Conservation (phyloP, 768 basidiomycete species). For the Clitopilus hobsonii region DNA sequence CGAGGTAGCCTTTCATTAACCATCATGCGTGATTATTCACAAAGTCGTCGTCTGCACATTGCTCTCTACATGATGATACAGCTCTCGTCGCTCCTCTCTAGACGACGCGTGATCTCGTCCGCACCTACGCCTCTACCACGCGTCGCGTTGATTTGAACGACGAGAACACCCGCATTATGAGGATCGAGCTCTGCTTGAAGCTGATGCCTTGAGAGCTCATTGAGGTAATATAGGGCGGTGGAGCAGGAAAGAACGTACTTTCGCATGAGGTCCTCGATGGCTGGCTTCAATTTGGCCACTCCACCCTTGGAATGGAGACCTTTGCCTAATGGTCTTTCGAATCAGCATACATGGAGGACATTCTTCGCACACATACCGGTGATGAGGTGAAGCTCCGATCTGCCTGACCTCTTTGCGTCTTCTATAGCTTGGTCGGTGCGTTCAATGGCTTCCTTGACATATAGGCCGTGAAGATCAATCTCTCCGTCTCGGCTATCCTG, state of each 20-base stretch:
- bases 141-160: slow-evolving; percentile 58
- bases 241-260: no score
- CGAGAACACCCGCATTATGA: slow-evolving; percentile 76
- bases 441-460: slow-evolving; percentile 87
- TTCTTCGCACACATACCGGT: slow-evolving; percentile 54
- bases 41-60: neutral
- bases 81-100: slow-evolving; percentile 47
- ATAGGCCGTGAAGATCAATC: slow-evolving; percentile 87
- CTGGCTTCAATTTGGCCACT: slow-evolving; percentile 86
- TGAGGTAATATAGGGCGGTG: neutral
- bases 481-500: slow-evolving; percentile 69
- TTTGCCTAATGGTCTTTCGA: slow-evolving; percentile 48
- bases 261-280: slow-evolving; percentile 81
- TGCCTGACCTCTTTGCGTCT: slow-evolving; percentile 58
- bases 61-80: slow-evolving; percentile 79
- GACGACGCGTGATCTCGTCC: slow-evolving; percentile 53
- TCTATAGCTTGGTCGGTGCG: slow-evolving; percentile 68
- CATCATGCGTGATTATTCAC: neutral
- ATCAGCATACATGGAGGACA: neutral
- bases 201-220: slow-evolving; percentile 46
- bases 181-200: slow-evolving; percentile 75
- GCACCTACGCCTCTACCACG: slow-evolving; percentile 40
- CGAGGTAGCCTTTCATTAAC: neutral
- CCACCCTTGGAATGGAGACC: slow-evolving; percentile 79
- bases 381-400: slow-evolving; percentile 69